Evolutionary conservation across 257 asterid genomes (phyloP).

Genomic region (Rauvolfia tetraphylla): DNA sequence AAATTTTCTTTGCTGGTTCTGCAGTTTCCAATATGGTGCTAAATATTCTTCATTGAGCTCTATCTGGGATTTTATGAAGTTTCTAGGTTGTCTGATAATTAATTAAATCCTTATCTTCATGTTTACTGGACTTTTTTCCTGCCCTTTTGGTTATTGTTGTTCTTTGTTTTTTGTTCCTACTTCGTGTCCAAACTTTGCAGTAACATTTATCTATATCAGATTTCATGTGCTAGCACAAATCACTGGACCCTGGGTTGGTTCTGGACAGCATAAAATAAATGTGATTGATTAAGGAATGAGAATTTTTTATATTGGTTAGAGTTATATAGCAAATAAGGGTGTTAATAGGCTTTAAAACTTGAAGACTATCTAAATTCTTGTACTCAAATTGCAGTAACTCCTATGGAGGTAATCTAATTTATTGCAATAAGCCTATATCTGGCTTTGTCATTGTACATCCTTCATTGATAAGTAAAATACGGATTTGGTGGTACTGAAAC

Average conservation of each 20-base stretch:
- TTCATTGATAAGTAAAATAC: neutral
- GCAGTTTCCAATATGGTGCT: neutral
- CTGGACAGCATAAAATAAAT: no score
- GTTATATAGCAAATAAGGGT: neutral
- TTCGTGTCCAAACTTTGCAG: neutral
- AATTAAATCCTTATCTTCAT: no score
- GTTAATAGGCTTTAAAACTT: neutral
- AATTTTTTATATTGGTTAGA: no score
- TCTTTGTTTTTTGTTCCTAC: neutral
- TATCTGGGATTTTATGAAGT: neutral
- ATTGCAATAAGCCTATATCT: neutral
- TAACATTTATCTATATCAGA: neutral
- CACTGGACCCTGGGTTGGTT: no score
- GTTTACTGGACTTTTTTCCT: no score
- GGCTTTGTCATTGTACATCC: neutral
- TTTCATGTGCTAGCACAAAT: neutral
- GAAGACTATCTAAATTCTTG: neutral
- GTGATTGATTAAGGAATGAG: no score
- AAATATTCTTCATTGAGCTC: neutral
- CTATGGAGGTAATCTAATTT: neutral
- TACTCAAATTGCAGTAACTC: neutral
- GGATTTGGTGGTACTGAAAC: neutral
- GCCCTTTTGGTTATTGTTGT: no score
- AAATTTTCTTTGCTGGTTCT: slow-evolving; percentile 6
- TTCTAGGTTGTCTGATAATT: neutral